Evolutionary conservation across 441 rosid genomes (phyloP), one percentile per base, ranked within the genome.

Genomic region (Geranium incanum): DNA sequence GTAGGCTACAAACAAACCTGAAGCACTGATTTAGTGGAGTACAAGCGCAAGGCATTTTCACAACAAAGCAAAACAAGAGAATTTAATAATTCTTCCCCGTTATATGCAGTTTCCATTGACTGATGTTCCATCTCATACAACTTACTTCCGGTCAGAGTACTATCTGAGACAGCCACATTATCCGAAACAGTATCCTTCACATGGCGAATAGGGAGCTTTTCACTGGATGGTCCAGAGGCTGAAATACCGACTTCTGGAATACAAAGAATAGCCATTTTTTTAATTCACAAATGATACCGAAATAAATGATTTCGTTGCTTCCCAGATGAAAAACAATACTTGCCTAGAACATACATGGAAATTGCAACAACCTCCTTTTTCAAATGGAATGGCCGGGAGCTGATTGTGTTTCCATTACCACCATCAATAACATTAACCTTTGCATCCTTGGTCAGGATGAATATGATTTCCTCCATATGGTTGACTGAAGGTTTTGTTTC

Each of bases 301-400:
- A 72, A 36, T 37, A 33, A 45, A 71, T 52, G 12, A 36, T 33
- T 15, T 8, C 33, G 69, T 64, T 71, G 36, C 12, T 70, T 33
- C 45, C 70, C 37, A 59, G 6, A 39, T 69, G 37, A 71, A 72
- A 28, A 23, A 77, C 38, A 45, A 36, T 74, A 78, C 91, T 84
- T 83, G 79, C 94, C 94, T 83, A 87, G 73, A 45, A 87, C 75
- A 74, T 80, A 77, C 86, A 89, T 83, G 76, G 88, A 84, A 76
- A 89, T 74, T 43, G 88, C 87, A 78, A 71, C 67, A 67, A 75
- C 76, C 68, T 86, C 82, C 76, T 79, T 85, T 78, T 82, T 84
- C 70, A 76, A 75, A 74, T 72, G 87, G 81, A 83, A 82, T 68
- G 84, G 81, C 60, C 19, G 73, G n/a, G 86, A 76, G 74, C 75